Base-by-base conservation (phyloP, 2,329 filamentous ascomycete species). In the Nothophoma quercina region DNA sequence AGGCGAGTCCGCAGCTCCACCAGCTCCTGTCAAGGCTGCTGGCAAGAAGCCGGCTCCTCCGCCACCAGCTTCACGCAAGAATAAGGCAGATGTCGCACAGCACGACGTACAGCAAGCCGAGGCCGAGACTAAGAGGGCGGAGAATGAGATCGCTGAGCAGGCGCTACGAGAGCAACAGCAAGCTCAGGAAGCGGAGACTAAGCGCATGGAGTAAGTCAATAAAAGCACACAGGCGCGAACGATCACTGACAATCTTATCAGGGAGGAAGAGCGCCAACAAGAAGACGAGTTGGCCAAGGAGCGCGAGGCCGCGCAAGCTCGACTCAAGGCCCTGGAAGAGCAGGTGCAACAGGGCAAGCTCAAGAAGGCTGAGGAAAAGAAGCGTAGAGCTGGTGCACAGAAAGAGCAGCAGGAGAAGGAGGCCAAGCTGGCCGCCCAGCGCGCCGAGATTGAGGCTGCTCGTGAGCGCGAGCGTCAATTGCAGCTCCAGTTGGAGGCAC, bases 321-420 rank as follows among this genome's bases (percentile, higher is more conserved):
- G 93, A 42, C 83, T 98, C 19, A 91, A 87, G 71, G 92, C 91
- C 13, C 84, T 99, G 7, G 93, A 99, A 75, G 92, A 98, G 72
- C 92, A 97, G 75, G 92, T 98, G 44, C 88, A 88, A 58, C 90
- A 93, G 70, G 91, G 93, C 67, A 99, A 98, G 79, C 78, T 98
- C 44, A 93, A 91, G 81, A 98, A 96, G 76, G 90, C 96, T 63
- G 95, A 99, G 74, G 95, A 97, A 78, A 97, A 96, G 81, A 90
- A 88, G 58, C 88, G 85, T 65, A 95, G 92, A 80, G 93, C 96
- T 78, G 93, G 91, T 18, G 92, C 92, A 8, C 82, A 90, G 68
- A 89, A 89, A 41, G 91, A 95, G 63, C 86, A 92, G 7, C 93
- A 91, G 74, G 91, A 96, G 65, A 93, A 96, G 71, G 93, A 98